These are phyloP conservation scores for Anisodus acutangulus DNA, from an alignment of 257 asterid genomes.

Conservation along the genomic window DNA sequence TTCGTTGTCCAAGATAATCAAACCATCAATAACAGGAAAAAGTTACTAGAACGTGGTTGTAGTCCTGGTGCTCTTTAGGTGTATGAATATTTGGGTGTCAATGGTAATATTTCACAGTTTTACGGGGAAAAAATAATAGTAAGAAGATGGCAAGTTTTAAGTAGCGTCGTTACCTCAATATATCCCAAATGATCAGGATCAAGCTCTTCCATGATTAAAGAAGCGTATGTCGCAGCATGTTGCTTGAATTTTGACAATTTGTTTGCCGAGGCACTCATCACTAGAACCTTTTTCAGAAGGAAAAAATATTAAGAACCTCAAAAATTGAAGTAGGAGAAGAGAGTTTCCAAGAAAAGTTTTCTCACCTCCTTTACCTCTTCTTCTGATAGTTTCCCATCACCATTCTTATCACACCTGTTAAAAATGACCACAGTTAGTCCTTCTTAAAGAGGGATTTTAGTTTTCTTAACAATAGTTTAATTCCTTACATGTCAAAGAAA, in stretches of 20 bases:
- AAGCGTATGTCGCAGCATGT: conserved; percentile 69
- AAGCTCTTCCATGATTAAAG: conserved; percentile 92
- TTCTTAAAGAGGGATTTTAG: background rate
- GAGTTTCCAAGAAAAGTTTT: background rate
- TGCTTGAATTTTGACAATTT: conserved; percentile 76
- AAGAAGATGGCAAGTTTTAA: background rate
- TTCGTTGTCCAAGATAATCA: background rate
- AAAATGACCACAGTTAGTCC: background rate
- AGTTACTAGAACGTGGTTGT: no score
- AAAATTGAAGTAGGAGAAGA: conserved; percentile 4
- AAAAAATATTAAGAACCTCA: background rate
- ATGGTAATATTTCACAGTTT: no score
- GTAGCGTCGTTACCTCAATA: conserved; percentile 59
- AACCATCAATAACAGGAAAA: background rate
- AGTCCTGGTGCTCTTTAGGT: no score
- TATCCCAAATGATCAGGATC: conserved; percentile 89
- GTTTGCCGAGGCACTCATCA: conserved; percentile 94
- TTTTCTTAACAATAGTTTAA: background rate
- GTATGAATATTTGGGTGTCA: no score
- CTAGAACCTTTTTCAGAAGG: conserved; percentile 66
- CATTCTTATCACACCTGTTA: conserved; percentile 95
- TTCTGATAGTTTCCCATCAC: conserved; percentile 90
- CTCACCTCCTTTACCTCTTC: conserved; percentile 94
- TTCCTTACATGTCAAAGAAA: conserved; percentile 87
- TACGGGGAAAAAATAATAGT: no score